phyloP scores from a whole-genome alignment of 176 grass and related monocot species.

The Neostapfia colusana region DNA sequence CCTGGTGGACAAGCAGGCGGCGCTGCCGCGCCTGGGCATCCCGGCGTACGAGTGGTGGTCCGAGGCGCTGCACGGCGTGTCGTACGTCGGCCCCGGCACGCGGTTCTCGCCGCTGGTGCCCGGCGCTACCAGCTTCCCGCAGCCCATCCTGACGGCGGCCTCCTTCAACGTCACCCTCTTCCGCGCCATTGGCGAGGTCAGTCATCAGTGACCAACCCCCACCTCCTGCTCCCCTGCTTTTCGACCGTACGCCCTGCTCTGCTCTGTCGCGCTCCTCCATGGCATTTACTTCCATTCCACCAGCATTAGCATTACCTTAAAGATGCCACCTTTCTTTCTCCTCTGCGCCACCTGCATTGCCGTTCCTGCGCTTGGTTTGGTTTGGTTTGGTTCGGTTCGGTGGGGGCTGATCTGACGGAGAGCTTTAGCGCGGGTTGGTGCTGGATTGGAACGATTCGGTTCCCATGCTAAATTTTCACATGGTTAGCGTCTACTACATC shows the following conservation, averaged over 20 bases:
- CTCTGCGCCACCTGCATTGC: constrained; percentile 16
- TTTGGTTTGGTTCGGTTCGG: neutral
- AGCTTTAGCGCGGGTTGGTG: no score
- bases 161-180: constrained; percentile 92
- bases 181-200: constrained; percentile 76
- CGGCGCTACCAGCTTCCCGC: constrained; percentile 91
- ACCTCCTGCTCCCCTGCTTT: neutral
- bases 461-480: no score
- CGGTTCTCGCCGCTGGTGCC: constrained; percentile 70
- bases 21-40: constrained; percentile 76
- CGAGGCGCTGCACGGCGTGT: constrained; percentile 94
- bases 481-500: no score
- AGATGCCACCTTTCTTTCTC: neutral
- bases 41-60: constrained; percentile 97
- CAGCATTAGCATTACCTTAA: neutral
- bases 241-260: neutral
- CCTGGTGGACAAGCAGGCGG: constrained; percentile 69
- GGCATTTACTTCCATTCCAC: neutral
- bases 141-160: constrained; percentile 80
- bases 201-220: neutral
- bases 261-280: neutral
- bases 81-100: constrained; percentile 77
- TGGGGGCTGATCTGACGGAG: no score
- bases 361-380: neutral
- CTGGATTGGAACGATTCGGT: no score